These are phyloP conservation scores for Selaginella moellendorffii DNA, from an alignment of 75 land plant genomes.

Conservation along the genomic window DNA sequence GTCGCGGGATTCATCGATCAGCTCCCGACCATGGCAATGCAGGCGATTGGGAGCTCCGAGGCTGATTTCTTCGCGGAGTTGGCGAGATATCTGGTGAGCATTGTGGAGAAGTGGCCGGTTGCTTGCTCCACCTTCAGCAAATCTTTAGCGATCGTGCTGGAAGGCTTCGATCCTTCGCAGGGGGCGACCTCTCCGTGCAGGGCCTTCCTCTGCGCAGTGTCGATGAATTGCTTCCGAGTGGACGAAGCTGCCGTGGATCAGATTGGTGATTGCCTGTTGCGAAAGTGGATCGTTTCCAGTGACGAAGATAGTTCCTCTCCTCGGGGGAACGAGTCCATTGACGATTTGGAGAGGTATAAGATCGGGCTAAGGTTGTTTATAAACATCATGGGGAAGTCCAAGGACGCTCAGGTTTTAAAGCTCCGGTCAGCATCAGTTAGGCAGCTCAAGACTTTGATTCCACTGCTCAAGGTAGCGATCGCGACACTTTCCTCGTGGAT, in stretches of 20 bases:
- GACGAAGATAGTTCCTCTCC: background rate
- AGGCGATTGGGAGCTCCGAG: constrained; percentile 13
- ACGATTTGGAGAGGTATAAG: constrained; percentile 53
- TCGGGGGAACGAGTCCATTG: constrained; percentile 46
- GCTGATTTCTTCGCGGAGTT: constrained; percentile 46
- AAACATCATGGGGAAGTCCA: constrained; percentile 36
- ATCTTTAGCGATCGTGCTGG: constrained; percentile 26
- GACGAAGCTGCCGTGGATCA: constrained; percentile 32
- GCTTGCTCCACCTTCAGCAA: constrained; percentile 23
- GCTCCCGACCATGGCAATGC: background rate
- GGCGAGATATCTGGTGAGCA: constrained; percentile 24
- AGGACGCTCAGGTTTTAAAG: constrained; percentile 34
- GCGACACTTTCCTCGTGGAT: background rate
- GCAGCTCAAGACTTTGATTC: constrained; percentile 52
- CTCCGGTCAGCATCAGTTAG: constrained; percentile 36
- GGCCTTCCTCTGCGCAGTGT: constrained; percentile 45
- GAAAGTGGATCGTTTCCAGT: constrained; percentile 17
- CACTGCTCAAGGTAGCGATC: constrained; percentile 48
- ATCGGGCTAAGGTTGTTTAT: constrained; percentile 51
- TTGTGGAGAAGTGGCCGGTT: constrained; percentile 27
- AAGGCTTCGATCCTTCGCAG: background rate
- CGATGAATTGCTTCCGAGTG: constrained; percentile 41
- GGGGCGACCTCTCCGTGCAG: constrained; percentile 22
- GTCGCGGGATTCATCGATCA: constrained; percentile 14
- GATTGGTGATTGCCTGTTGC: constrained; percentile 33